Percentiles rank a stretch among this genome's conserved stretches.
These are phyloP conservation scores for Ascodesmis nigricans DNA, from an alignment of 495 filamentous ascomycete species.

Conservation along the genomic window DNA sequence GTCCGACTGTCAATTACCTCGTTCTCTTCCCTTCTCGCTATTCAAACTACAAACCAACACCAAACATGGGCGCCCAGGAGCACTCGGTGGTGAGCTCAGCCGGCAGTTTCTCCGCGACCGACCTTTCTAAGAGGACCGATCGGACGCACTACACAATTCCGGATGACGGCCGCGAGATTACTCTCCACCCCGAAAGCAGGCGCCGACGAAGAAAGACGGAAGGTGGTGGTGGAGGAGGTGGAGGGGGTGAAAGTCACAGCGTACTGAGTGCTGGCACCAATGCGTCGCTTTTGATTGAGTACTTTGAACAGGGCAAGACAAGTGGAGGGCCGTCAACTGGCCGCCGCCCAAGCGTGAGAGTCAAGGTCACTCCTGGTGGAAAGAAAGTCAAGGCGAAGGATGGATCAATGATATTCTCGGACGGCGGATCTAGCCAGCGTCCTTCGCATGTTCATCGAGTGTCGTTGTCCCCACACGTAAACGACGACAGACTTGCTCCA, in stretches of 20 bases:
- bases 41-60: neutral
- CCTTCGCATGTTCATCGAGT: constrained; percentile 18
- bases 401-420: no score
- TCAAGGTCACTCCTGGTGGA: constrained; percentile 81
- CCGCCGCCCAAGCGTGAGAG: constrained; percentile 75
- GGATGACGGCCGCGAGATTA: constrained; percentile 85
- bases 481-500: constrained; percentile 17
- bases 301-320: constrained; percentile 75
- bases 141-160: constrained; percentile 74
- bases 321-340: constrained; percentile 27
- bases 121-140: constrained; percentile 35
- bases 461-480: constrained; percentile 16
- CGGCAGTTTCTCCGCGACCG: constrained; percentile 20
- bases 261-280: constrained; percentile 14
- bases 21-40: no score
- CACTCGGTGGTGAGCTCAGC: constrained; percentile 16
- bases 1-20: no score
- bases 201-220: no score
- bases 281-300: constrained; percentile 89
- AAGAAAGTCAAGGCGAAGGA: no score
- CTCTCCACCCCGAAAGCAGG: constrained; percentile 55
- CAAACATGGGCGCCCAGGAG: constrained; percentile 7
- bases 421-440: constrained; percentile 13
- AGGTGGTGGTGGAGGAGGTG: constrained; percentile 26
- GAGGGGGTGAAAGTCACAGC: neutral